These are phyloP conservation scores for Leishmania guyanensis DNA, from an alignment of 208 protist genomes.

Conservation along the genomic window DNA sequence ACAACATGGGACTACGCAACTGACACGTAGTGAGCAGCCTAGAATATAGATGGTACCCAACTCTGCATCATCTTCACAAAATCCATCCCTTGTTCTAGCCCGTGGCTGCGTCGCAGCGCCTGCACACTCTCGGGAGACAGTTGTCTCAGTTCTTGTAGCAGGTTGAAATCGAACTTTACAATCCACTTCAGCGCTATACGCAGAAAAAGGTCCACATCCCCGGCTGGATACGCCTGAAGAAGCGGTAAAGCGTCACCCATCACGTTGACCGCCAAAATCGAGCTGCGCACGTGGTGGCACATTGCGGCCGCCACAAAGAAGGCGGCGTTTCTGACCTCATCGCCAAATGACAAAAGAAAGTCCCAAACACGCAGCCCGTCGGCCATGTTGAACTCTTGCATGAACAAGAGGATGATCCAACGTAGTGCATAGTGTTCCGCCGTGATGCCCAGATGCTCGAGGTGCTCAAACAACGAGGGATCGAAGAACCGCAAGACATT, in stretches of 20 bases:
- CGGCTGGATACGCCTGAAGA: constrained; percentile 62
- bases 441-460: constrained; percentile 43
- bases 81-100: constrained; percentile 12
- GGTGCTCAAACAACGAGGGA: constrained; percentile 49
- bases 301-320: constrained; percentile 71
- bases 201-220: constrained; percentile 63
- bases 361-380: constrained; percentile 86
- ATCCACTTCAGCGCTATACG: constrained; percentile 57
- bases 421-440: constrained; percentile 81
- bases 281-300: constrained; percentile 45
- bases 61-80: constrained; percentile 21
- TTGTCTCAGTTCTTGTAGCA: constrained; percentile 43
- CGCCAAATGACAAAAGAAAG: constrained; percentile 80
- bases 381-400: constrained; percentile 83
- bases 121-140: constrained; percentile 38
- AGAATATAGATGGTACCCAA: constrained; percentile 31
- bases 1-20: neutral
- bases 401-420: constrained; percentile 89
- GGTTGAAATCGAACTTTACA: constrained; percentile 40
- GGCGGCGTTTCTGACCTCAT: constrained; percentile 45
- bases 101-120: constrained; percentile 31
- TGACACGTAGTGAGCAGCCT: neutral
- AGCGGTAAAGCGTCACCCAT: constrained; percentile 60
- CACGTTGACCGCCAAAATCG: constrained; percentile 37
- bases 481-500: constrained; percentile 70